phyloP scores from a whole-genome alignment of 2,329 filamentous ascomycete species.

The Ophiobolus disseminans region DNA sequence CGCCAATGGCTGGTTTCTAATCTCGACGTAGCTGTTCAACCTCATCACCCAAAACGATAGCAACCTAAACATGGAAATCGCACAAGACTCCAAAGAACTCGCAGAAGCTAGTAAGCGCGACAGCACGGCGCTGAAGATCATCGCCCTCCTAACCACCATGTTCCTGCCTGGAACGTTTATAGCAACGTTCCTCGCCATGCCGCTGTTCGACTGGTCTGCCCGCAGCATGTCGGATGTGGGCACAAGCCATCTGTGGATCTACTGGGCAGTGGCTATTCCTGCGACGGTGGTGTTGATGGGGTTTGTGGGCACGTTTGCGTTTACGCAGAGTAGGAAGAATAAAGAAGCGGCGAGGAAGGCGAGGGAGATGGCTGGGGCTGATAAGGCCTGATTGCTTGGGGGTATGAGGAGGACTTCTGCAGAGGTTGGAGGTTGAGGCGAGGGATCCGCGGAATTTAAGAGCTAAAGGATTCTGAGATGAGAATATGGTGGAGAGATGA shows the following conservation, averaged over 20 bases:
- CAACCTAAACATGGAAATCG: constrained; percentile 13
- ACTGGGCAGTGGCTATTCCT: constrained; percentile 16
- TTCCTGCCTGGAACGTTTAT: constrained; percentile 54
- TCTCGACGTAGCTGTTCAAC: constrained; percentile 15
- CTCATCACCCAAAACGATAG: constrained; percentile 24
- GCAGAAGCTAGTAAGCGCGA: constrained; percentile 33
- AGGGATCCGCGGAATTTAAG: too few relatives aligned
- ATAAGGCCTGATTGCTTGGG: too few relatives aligned
- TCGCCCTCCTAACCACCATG: constrained; percentile 51
- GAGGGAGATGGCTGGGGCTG: too few relatives aligned
- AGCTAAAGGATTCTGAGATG: too few relatives aligned
- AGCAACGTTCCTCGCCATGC: constrained; percentile 29
- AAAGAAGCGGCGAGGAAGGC: too few relatives aligned
- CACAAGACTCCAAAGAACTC: constrained; percentile 16
- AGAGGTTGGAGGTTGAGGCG: too few relatives aligned
- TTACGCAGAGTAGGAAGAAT: too few relatives aligned
- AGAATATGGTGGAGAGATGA: too few relatives aligned
- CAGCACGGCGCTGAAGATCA: constrained; percentile 49
- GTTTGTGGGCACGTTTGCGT: too few relatives aligned
- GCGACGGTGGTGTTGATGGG: too few relatives aligned
- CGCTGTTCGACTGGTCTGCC: constrained; percentile 14
- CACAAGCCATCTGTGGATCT: constrained; percentile 19
- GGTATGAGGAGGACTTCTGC: too few relatives aligned
- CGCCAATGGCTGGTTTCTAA: too few relatives aligned
- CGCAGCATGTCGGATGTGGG: background rate